Evolutionary conservation across 805 yeast genomes (phyloP), one percentile per base, ranked within the genome.

Genomic region (Grigorovia yakushimaensis): DNA sequence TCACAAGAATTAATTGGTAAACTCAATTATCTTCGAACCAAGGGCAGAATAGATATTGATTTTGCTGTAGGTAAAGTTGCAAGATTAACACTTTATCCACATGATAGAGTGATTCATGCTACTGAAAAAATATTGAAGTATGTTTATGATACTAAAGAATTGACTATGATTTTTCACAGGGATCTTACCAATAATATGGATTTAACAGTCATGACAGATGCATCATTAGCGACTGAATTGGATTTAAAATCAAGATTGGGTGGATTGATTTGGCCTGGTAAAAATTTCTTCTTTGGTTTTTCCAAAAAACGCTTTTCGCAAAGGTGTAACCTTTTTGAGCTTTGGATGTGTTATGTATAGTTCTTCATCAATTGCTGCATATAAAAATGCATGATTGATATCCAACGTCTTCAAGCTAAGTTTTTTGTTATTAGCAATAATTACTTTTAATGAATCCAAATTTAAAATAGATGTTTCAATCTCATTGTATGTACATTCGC

Each of bases 331-430:
- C 45, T 23, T 39, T 39, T 38, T 20, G 39, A 44, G 21, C 40
- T 46, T 43, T 43, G 43, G 33, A 22, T 41, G 43, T 4, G 33
- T 18, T 13, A 44, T 40, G 17, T 19, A 39, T 20, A 33, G 15
- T 9, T 44, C 22, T 21, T 39, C 43, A 4, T 44, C 33, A 2
- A 44, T 19, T 5, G 9, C 17, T 5, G 45, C 40, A 30, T 39
- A 27, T 15, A 40, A 17, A 17, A 41, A 48, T 39, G 51, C 49
- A 35, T 48, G 49, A 22, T 43, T 48, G 17, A 48, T 48, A 33
- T 48, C 49, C 11, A 39, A 5, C 17, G 46, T 47, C n/a, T 19
- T 20, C 10, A 47, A 13, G 13, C 21, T 5, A 19, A 46, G 7
- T 6, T 40, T 40, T 10, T 38, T 43, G 9, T 46, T 41, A 18